Evolutionary conservation across 2,329 filamentous ascomycete species (phyloP), one percentile per base, ranked within the genome.

Genomic region (Ceratocystis lukuohia): DNA sequence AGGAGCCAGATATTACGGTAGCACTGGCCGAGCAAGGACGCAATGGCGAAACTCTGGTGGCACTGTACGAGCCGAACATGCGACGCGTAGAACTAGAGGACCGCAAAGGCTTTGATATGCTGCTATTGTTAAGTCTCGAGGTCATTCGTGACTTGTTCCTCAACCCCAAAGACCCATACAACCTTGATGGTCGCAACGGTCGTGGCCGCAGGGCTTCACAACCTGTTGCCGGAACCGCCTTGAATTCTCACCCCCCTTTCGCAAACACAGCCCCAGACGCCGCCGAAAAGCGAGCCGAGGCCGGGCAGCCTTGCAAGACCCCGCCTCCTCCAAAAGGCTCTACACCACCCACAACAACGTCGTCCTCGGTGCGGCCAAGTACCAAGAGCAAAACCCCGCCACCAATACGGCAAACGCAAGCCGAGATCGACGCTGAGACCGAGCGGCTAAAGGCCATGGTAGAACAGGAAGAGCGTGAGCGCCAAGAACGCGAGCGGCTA

Each of bases 1-100:
- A 89, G 74, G 94, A 99, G 74, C 93, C 94, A 0, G 94, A 97
- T 75, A 97, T 97, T 71, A 92, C 91, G 0, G 82, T 97, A n/a
- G 91, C 91, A 1, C 82, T 97, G 71, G 96, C 92, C 79, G 86
- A 88, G 70, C 82, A 83, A 20, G 80, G 87, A 30, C 87, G 84
- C 70, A 59, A 65, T 12, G 76, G 79, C 61, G 89, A 92, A 71
- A 78, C 77, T 45, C 73, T 75, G 37, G 76, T 97, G 67, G 96
- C 92, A 1, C 82, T 99, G 53, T 96, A 97, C 77, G 89, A 99
- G 75, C 89, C 93, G 4, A 97, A 97, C 73, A 80, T 97, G 72
- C 87, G 88, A 69, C 82, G 94, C 5, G 88, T 97, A 10, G 92
- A 97, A 56, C 85, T 97, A 69, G 91, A 99, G 74, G 94, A 99